Conservation (phyloP, 176 grass and related monocot species). For the Aegilops longissima region DNA sequence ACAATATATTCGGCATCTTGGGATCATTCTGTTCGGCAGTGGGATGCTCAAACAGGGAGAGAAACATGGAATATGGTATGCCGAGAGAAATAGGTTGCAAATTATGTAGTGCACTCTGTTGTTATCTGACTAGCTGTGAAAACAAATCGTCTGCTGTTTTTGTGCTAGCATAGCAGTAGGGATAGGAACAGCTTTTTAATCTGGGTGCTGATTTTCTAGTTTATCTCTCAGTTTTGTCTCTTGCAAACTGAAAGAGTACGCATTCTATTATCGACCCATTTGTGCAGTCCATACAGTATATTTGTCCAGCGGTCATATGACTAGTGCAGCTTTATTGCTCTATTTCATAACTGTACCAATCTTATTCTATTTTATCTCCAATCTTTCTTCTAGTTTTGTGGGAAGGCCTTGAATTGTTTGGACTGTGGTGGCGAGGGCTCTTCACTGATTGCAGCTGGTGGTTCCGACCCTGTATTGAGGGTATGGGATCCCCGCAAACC, state of each 20-base stretch:
- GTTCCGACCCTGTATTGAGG: slow-evolving; percentile 81
- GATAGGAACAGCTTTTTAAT: not conserved
- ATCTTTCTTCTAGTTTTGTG: slow-evolving; percentile 60
- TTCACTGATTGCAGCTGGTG: slow-evolving; percentile 78
- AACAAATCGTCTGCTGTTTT: not conserved
- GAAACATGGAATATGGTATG: slow-evolving; percentile 85
- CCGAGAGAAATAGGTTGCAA: not conserved
- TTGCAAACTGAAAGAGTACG: not conserved
- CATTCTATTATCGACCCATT: not conserved
- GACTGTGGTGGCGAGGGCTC: slow-evolving; percentile 86
- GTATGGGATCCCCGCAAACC: slow-evolving; percentile 98
- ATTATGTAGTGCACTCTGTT: not conserved
- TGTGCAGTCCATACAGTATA: not conserved
- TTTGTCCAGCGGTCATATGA: not conserved
- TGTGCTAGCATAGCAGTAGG: not conserved
- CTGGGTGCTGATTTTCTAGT: slow-evolving; percentile 1
- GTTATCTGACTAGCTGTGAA: not conserved
- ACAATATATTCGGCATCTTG: slow-evolving; percentile 91
- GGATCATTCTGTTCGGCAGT: slow-evolving; percentile 95
- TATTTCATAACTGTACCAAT: slow-evolving; percentile 1
- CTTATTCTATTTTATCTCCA: slow-evolving; percentile 3
- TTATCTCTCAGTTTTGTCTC: not conserved
- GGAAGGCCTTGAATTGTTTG: slow-evolving; percentile 89
- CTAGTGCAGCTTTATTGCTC: not conserved
- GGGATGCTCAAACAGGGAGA: slow-evolving; percentile 79